Base-by-base conservation (phyloP, 2,329 filamentous ascomycete genomes). In the Hypoxylon sp. region DNA sequence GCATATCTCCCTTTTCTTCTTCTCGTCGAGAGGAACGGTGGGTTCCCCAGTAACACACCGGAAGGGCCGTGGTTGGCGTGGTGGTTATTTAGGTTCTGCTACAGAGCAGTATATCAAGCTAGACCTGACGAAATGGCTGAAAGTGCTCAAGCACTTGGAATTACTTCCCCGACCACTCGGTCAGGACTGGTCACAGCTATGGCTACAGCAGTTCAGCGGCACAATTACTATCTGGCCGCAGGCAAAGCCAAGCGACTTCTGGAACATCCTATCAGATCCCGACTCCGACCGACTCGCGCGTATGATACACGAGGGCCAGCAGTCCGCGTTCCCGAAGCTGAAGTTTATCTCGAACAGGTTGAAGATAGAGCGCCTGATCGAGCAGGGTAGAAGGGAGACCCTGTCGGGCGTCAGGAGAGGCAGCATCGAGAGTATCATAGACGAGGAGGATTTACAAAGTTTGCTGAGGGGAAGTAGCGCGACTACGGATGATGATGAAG, bases 1-100 rank as follows among this genome's bases (percentile, higher is more conserved):
- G 1, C 96, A 99, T 79, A 95, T 99, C 80, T 98, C 97, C 75
- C 89, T 98, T 28, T 99, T 99, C 85, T 98, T 99, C 87, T 99
- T 98, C 84, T 96, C 92, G 30, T 97, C 94, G 0, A 89, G 96
- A 32, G 96, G 96, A 11, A 91, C 92, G 0, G 95, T 98, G 9
- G 96, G 96, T 4, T 90, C 93, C 57, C 96, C 96, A 9, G 96
- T 98, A 17, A 98, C 94, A 0, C 96, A 99, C 79, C 92, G 96
- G 60, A 91, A 91, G 73, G 96, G 96, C 4, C 91, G 94, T 50
- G 96, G 96, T 61, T 99, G 96, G 96, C 91, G 96, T 58, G 96
- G 96, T 41, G 96, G 96, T 1, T 99, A 97, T 80, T 86, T 99
- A 13, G 95, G 96, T 69, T 95, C 91, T 5, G 95, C 96, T 0